phyloP scores from a whole-genome alignment of 768 basidiomycete species.

The Dentipellis fragilis region DNA sequence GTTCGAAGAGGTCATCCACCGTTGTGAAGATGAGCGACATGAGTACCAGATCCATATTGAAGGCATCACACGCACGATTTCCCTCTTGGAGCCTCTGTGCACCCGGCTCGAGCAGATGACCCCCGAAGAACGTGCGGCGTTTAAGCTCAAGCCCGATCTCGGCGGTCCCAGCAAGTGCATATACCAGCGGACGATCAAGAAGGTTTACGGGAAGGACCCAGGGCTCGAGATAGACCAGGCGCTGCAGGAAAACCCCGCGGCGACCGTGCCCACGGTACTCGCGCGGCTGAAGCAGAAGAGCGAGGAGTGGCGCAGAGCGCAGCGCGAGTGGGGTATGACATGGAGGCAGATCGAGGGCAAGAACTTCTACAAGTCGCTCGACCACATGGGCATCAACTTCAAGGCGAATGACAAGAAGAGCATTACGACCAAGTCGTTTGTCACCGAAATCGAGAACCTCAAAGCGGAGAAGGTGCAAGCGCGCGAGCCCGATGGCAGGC shows the following conservation, averaged over 20 bases:
- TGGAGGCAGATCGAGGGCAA: conserved; percentile 96
- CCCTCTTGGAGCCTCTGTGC: conserved; percentile 80
- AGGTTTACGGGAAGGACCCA: conserved; percentile 80
- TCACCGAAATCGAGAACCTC: conserved; percentile 64
- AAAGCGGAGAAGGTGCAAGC: conserved; percentile 34
- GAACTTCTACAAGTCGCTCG: conserved; percentile 96
- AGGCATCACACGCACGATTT: conserved; percentile 82
- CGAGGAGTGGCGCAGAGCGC: conserved; percentile 92
- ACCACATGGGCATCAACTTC: conserved; percentile 92
- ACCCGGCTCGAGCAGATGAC: conserved; percentile 83
- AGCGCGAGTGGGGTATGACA: conserved; percentile 91
- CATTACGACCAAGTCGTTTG: conserved; percentile 77
- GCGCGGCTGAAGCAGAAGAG: conserved; percentile 85
- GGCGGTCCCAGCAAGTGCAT: conserved; percentile 83
- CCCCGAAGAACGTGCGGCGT: conserved; percentile 70
- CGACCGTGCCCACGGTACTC: conserved; percentile 88
- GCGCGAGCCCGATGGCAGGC: conserved; percentile 8
- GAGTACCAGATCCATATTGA: conserved; percentile 96
- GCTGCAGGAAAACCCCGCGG: conserved; percentile 83
- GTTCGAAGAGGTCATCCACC: conserved; percentile 92
- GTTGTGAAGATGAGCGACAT: conserved; percentile 95
- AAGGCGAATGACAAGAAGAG: conserved; percentile 94
- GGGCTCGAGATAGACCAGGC: conserved; percentile 72
- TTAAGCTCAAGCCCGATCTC: conserved; percentile 78
- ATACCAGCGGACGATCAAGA: conserved; percentile 90